These are phyloP conservation scores for Xylaria venustula DNA, from an alignment of 495 filamentous ascomycete genomes.

Conservation along the genomic window DNA sequence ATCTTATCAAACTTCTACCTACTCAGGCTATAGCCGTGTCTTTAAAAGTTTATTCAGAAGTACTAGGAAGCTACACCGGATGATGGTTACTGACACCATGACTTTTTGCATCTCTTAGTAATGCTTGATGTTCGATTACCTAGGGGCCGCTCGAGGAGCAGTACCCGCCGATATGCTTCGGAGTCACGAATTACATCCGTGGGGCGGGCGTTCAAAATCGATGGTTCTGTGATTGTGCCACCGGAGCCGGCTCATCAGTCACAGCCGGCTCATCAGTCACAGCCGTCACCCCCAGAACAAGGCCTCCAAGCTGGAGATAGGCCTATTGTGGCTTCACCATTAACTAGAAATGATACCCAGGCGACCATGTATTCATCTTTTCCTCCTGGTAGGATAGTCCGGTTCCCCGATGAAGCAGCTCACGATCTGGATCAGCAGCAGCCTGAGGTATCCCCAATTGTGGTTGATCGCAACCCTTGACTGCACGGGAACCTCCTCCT, in stretches of 20 bases:
- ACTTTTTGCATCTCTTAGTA: background rate
- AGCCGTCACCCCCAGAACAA: slow-evolving; percentile 9
- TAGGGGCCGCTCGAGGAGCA: slow-evolving; percentile 40
- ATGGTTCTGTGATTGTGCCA: slow-evolving; percentile 43
- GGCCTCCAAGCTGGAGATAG: slow-evolving; percentile 2
- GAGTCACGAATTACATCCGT: slow-evolving; percentile 30
- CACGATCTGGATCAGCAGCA: background rate
- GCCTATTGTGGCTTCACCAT: background rate
- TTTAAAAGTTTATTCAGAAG: too few relatives aligned
- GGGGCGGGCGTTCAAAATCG: slow-evolving; percentile 52
- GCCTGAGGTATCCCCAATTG: background rate
- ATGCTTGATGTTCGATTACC: slow-evolving; percentile 20
- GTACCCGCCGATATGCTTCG: slow-evolving; percentile 15
- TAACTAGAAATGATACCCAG: background rate
- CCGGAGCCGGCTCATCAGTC: slow-evolving; percentile 1
- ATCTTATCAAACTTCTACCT: too few relatives aligned
- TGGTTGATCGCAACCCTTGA: background rate
- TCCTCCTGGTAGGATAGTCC: slow-evolving; percentile 34
- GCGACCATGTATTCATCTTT: slow-evolving; percentile 9
- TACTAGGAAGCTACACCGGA: too few relatives aligned
- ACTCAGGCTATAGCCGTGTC: too few relatives aligned
- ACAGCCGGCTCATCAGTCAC: background rate
- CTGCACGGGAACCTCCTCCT: background rate
- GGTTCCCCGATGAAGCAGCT: slow-evolving; percentile 42
- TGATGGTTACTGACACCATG: background rate